phyloP scores from a whole-genome alignment of 164 flowering plant species.

The Echeveria elegans region DNA sequence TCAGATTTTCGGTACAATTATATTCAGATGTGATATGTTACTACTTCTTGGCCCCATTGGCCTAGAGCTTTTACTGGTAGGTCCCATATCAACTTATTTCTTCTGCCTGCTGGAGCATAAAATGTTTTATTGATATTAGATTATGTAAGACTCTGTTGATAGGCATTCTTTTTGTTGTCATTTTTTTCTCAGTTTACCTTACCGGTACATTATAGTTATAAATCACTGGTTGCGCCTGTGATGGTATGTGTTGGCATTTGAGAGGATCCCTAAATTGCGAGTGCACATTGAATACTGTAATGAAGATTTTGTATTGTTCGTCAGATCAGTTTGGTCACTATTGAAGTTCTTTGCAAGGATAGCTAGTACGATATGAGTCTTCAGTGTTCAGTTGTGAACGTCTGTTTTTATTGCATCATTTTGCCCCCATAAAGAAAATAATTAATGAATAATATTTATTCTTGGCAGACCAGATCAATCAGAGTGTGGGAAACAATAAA shows the following conservation, averaged over 20 bases:
- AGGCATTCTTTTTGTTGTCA: neutral
- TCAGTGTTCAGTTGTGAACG: neutral
- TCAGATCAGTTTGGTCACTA: neutral
- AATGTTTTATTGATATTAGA: neutral
- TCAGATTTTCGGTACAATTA: conserved; percentile 76
- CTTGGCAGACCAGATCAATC: conserved; percentile 61
- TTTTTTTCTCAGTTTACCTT: too few species aligned
- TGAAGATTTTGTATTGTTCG: neutral
- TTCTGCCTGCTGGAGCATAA: neutral
- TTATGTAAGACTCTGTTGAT: neutral
- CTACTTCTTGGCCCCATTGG: conserved; percentile 77
- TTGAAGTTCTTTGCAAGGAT: neutral
- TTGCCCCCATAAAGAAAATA: neutral
- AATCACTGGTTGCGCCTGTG: neutral
- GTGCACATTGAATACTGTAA: too few species aligned
- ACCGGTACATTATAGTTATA: too few species aligned
- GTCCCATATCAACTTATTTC: conserved; percentile 14
- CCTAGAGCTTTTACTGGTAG: conserved; percentile 70
- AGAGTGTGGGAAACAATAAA: conserved; percentile 59
- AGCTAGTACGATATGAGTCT: neutral
- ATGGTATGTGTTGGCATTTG: neutral
- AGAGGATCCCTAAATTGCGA: neutral
- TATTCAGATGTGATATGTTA: conserved; percentile 87
- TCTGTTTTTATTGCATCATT: neutral
- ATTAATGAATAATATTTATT: conserved; percentile 9